Percentiles rank a stretch among this genome's conserved stretches.
Evolutionary conservation across 768 basidiomycete genomes (phyloP).

Genomic region (Macrolepiota fuliginosa): DNA sequence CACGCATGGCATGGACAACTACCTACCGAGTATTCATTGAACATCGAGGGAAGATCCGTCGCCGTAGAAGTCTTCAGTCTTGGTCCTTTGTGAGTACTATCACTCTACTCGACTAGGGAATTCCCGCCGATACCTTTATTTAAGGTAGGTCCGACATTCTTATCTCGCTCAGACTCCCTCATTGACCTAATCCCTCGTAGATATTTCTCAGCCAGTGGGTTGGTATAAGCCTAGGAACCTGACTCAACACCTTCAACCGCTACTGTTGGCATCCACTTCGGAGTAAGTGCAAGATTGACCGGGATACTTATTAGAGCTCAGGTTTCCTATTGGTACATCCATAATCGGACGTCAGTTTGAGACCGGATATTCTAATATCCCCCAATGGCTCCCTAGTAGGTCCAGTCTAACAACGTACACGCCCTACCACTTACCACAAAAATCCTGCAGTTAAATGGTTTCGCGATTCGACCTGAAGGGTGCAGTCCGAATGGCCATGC

Average conservation of each 20-base stretch:
- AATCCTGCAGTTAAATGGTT: constrained; percentile 11
- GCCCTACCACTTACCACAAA: not conserved
- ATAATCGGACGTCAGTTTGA: not conserved
- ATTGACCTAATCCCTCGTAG: constrained; percentile 18
- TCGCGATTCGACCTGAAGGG: constrained; percentile 12
- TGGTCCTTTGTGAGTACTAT: constrained; percentile 22
- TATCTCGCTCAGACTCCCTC: constrained; percentile 11
- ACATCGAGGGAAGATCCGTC: no score
- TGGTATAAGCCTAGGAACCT: constrained; percentile 51
- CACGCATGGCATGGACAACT: no score
- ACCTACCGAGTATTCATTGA: no score
- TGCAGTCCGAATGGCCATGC: constrained; percentile 12
- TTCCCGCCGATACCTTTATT: constrained; percentile 16
- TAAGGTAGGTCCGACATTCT: constrained; percentile 27
- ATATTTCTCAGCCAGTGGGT: constrained; percentile 53
- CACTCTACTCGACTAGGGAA: constrained; percentile 11
- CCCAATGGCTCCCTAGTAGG: constrained; percentile 23
- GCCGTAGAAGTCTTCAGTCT: constrained; percentile 24
- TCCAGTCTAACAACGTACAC: not conserved
- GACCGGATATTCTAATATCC: not conserved
- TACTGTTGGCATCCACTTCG: constrained; percentile 44
- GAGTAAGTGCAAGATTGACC: constrained; percentile 35
- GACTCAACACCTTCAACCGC: constrained; percentile 48
- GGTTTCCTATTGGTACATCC: constrained; percentile 28
- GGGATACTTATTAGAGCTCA: constrained; percentile 41